Evolutionary conservation across 768 basidiomycete species (phyloP).

Genomic region (Leccinum subtestaceum): DNA sequence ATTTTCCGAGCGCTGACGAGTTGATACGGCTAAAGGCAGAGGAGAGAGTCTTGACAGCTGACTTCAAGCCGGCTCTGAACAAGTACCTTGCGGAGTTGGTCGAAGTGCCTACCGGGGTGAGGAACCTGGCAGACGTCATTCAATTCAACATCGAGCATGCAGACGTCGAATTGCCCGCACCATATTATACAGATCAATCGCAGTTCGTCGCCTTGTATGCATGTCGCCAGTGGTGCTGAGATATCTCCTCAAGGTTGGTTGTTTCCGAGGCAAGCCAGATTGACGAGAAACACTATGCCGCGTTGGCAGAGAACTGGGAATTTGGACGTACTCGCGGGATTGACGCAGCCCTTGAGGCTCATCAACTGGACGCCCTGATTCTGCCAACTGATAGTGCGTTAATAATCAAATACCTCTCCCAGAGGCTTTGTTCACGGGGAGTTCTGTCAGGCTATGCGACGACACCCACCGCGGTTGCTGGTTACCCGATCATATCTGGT

Average conservation of each 20-base stretch:
- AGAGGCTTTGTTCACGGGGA: background rate
- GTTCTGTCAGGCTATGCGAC: conserved; percentile 27
- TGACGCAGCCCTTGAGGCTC: conserved; percentile 46
- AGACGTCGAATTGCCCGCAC: conserved; percentile 41
- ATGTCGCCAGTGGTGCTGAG: conserved; percentile 6
- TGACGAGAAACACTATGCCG: conserved; percentile 41
- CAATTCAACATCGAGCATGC: conserved; percentile 53
- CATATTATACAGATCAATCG: conserved; percentile 37
- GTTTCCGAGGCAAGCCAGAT: conserved; percentile 29
- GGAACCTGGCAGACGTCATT: conserved; percentile 56
- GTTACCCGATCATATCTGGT: conserved; percentile 68
- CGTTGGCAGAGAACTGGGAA: conserved; percentile 46
- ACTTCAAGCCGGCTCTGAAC: conserved; percentile 54
- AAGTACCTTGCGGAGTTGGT: conserved; percentile 45
- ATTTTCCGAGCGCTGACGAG: conserved; percentile 53
- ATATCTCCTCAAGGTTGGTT: conserved; percentile 14
- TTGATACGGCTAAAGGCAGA: conserved; percentile 50
- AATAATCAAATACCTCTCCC: background rate
- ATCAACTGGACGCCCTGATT: conserved; percentile 51
- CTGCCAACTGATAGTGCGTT: conserved; percentile 41
- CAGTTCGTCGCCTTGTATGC: conserved; percentile 21
- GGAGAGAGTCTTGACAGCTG: conserved; percentile 48
- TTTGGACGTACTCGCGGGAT: conserved; percentile 54
- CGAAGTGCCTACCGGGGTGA: conserved; percentile 58
- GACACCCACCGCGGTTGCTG: conserved; percentile 49